Base-by-base conservation (phyloP, 2,329 filamentous ascomycete genomes). In the Leptographium flavum region DNA sequence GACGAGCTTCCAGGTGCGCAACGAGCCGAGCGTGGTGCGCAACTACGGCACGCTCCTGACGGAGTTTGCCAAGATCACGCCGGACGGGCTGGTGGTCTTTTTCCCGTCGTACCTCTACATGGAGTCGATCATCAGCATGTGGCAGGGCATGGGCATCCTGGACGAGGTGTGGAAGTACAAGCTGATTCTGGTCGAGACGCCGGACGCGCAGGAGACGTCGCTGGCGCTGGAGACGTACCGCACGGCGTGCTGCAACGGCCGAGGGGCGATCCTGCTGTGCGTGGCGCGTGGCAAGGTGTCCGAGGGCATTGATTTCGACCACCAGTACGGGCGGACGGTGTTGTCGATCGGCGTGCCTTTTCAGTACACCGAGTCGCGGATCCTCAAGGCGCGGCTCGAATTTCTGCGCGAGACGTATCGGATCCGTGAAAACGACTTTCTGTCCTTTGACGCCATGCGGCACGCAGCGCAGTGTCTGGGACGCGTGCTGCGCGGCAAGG, bases 161-260 rank as follows among this genome's bases (percentile, higher is more conserved):
- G 92, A 98, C 63, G 84, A 92, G 59, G 87, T 98, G 28, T 98
- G 92, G 92, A 95, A 94, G 63, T 95, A 94, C 69, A 98, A 98
- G 62, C 74, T 98, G 52, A 95, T 98, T 53, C 73, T 98, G 8
- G 92, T 98, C 48, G 92, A 98, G 68, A 98, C 93, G 0, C 92
- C 92, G 1, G 92, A 98, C 60, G 87, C 87, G 1, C 92, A 98
- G 63, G 92, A 98, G 65, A 98, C 92, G 0, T 94, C 88, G 0
- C 73, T 98, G 7, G 92, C 92, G 0, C 71, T 98, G 8, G 92
- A 98, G 63, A 96, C 92, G 0, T 98, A 95, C 63, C 83, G 92
- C 47, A 96, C 90, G 9, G 93, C 93, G 2, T 98, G 92, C 63
- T 94, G 87, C 67, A 98, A 98, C 58, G 93, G 92, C 14, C 79